Evolutionary conservation across 345 rosid species (phyloP).

Genomic region (Raphanus sativus): DNA sequence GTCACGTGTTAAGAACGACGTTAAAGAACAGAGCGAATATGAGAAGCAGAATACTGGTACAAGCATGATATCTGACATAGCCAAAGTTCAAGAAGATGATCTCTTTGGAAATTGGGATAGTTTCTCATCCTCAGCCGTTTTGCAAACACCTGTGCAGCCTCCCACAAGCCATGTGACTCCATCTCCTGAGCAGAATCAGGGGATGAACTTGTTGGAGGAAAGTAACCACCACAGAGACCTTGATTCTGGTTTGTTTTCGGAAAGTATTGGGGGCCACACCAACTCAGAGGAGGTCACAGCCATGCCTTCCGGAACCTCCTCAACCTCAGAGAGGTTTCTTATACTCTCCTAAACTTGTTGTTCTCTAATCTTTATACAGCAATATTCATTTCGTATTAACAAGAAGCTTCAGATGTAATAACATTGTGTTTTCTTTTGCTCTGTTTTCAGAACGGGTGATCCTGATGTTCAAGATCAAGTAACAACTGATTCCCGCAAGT

Average conservation of each 20-base stretch:
- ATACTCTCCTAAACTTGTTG: not conserved
- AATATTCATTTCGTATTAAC: conserved; percentile 6
- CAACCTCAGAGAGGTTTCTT: conserved; percentile 49
- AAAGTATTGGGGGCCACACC: conserved; percentile 35
- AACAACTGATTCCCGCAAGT: conserved; percentile 19
- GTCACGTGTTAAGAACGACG: conserved; percentile 23
- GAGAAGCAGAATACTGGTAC: conserved; percentile 42
- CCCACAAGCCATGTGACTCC: conserved; percentile 22
- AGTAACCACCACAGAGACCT: conserved; percentile 32
- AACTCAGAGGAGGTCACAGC: conserved; percentile 28
- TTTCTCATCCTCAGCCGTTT: conserved; percentile 51
- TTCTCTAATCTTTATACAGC: not conserved
- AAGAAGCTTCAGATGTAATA: not conserved
- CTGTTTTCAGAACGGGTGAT: conserved; percentile 41
- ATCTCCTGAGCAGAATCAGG: conserved; percentile 41
- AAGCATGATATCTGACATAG: conserved; percentile 33
- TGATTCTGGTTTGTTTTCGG: conserved; percentile 49
- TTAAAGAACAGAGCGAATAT: conserved; percentile 27
- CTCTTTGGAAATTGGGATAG: conserved; percentile 66
- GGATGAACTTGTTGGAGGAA: conserved; percentile 39
- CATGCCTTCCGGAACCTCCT: conserved; percentile 43
- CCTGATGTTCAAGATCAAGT: conserved; percentile 34
- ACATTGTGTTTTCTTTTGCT: not conserved
- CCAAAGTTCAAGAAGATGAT: conserved; percentile 48
- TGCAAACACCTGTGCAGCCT: conserved; percentile 37